Base-by-base conservation (phyloP, 345 rosid species). In the Trapa incisa region DNA sequence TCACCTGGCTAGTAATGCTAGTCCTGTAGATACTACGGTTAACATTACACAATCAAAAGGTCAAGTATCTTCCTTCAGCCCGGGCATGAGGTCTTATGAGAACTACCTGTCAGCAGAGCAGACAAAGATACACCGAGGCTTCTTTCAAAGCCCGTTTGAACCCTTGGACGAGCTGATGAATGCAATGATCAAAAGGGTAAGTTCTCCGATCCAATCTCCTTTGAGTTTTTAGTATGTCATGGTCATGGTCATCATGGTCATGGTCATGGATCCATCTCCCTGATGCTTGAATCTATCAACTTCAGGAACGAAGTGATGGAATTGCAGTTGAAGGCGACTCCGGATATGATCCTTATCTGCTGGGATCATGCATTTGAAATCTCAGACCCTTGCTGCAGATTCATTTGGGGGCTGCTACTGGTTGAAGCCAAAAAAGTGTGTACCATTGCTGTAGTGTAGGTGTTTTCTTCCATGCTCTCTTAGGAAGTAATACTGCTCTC, bases 91-190 rank as follows among this genome's bases (percentile, higher is more conserved):
- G 75, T 73, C 80, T 12, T 68, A 39, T 13, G 79, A 80, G 54
- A 80, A 75, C 50, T 75, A 50, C 63, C 66, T 73, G 53, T 65
- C 72, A 22, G 29, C 29, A 42, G 88, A 82, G 64, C 87, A 83
- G 68, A 56, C 68, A 15, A 84, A 85, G 80, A 45, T 82, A 16
- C 85, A 76, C n/a, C 80, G 79, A 74, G 75, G 76, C 50, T 75
- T 80, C 67, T 63, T 68, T 37, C 82, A 85, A 38, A 77, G 78
- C 36, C 78, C 73, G 68, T 80, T 80, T 2, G 90, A 84, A 14
- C 79, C 85, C 37, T 71, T 90, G 68, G 96, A 88, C 67, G 96
- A 87, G 63, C 77, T 94, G 32, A 75, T 86, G 91, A 79, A 74
- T 54, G 80, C 83, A 64, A 79, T 84, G 87, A 73, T 84, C 71